Percentiles rank a stretch among this genome's conserved stretches.
Evolutionary conservation across 1,284 basidiomycete species (phyloP).

Genomic region (Apiotrichum sp.): DNA sequence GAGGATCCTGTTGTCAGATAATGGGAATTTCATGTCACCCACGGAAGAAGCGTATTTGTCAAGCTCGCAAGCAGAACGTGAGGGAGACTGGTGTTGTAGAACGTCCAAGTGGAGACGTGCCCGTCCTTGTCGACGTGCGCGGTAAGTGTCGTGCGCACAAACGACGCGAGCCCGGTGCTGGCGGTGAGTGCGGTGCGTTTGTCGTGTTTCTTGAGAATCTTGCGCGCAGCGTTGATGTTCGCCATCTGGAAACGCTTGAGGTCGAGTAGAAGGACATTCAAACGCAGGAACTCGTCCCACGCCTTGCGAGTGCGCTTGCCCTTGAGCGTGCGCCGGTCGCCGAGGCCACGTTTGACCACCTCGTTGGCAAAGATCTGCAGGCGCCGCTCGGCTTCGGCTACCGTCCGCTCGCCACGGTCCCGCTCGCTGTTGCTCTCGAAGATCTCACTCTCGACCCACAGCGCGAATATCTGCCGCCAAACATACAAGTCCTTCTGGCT

Average conservation of each 20-base stretch:
- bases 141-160: constrained; percentile 41
- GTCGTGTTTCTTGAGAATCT: constrained; percentile 90
- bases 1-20: constrained; percentile 29
- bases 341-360: constrained; percentile 59
- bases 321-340: constrained; percentile 57
- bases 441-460: constrained; percentile 81
- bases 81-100: constrained; percentile 57
- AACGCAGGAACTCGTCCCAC: constrained; percentile 68
- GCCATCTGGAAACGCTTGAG: constrained; percentile 83
- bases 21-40: constrained; percentile 6
- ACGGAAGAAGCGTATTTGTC: constrained; percentile 73
- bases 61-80: constrained; percentile 78
- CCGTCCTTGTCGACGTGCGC: constrained; percentile 31
- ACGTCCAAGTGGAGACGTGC: constrained; percentile 45
- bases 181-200: constrained; percentile 62
- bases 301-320: constrained; percentile 60
- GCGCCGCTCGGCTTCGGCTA: constrained; percentile 67
- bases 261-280: constrained; percentile 77
- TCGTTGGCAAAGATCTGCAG: constrained; percentile 65
- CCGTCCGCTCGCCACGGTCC: constrained; percentile 64
- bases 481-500: constrained; percentile 65
- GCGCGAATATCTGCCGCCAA: constrained; percentile 84
- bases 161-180: constrained; percentile 46
- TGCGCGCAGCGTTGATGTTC: constrained; percentile 80
- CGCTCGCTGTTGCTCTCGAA: constrained; percentile 75